Percentiles rank a stretch among this genome's conserved stretches.
These are phyloP conservation scores for Aphanocladium album DNA, from an alignment of 2,329 filamentous ascomycete species.

Conservation along the genomic window DNA sequence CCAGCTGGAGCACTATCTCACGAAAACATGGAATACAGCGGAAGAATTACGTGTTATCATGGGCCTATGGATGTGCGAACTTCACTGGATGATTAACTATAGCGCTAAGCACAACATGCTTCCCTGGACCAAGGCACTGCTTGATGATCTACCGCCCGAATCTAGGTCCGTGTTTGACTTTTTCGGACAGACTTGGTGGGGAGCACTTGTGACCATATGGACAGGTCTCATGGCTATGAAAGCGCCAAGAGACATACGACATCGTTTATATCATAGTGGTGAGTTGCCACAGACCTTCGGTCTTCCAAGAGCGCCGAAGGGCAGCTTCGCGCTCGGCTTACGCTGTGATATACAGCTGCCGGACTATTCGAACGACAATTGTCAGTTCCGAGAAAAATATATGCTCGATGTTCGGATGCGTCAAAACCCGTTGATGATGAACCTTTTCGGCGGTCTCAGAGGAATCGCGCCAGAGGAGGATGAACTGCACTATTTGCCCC, in stretches of 20 bases:
- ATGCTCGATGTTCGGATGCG: too few species aligned
- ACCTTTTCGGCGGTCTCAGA: not conserved
- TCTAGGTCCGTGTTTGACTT: not conserved
- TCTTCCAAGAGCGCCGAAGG: not conserved
- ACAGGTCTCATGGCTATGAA: too few species aligned
- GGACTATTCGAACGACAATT: not conserved
- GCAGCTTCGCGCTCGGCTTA: not conserved
- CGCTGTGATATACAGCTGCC: not conserved
- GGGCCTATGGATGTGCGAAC: not conserved
- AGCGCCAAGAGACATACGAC: too few species aligned
- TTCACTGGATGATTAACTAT: not conserved
- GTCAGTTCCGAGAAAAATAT: not conserved
- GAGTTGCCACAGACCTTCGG: too few species aligned
- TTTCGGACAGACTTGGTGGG: too few species aligned
- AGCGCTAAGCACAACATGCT: not conserved
- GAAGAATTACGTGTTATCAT: not conserved
- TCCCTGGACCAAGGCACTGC: not conserved
- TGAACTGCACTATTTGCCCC: not conserved
- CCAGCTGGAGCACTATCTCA: not conserved
- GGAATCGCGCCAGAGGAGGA: not conserved
- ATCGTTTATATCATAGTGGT: too few species aligned
- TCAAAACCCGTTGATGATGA: not conserved
- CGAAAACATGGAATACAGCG: not conserved
- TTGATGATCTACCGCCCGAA: not conserved
- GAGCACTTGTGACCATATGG: too few species aligned